Evolutionary conservation across 805 yeast species (phyloP).

Genomic region (Brettanomyces naardenensis): DNA sequence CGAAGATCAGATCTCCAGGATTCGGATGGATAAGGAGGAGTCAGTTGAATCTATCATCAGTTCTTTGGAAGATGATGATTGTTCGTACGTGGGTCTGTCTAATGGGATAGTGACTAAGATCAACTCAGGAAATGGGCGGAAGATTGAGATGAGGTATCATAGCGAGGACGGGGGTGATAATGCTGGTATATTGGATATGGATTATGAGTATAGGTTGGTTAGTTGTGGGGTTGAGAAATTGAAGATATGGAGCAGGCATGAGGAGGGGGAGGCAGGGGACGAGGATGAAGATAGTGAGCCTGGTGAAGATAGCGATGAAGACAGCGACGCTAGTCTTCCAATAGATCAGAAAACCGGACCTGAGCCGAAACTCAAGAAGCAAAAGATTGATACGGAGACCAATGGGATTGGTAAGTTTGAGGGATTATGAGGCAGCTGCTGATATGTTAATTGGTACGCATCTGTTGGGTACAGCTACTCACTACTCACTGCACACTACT

Average conservation of each 20-base stretch:
- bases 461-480: too few species aligned
- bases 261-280: constrained; percentile 14
- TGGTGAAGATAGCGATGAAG: constrained; percentile 7
- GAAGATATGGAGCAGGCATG: constrained; percentile 58
- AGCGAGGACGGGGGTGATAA: constrained; percentile 60
- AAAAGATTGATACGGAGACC: too few species aligned
- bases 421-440: not conserved
- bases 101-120: constrained; percentile 67
- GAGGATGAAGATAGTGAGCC: constrained; percentile 24
- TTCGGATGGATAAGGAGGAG: constrained; percentile 51
- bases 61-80: constrained; percentile 44
- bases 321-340: not conserved
- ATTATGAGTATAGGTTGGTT: constrained; percentile 68
- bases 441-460: too few species aligned
- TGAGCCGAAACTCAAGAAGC: constrained; percentile 1
- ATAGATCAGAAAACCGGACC: not conserved
- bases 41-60: constrained; percentile 67
- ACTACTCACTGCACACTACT: too few species aligned
- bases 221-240: constrained; percentile 80
- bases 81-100: constrained; percentile 73
- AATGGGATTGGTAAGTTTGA: constrained; percentile 2
- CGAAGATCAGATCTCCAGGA: constrained; percentile 72
- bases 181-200: constrained; percentile 69
- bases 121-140: constrained; percentile 54
- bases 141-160: constrained; percentile 61